Evolutionary conservation across 2,329 filamentous ascomycete species (phyloP), one percentile per base, ranked within the genome.

Genomic region (Gaeumannomyces sp.): DNA sequence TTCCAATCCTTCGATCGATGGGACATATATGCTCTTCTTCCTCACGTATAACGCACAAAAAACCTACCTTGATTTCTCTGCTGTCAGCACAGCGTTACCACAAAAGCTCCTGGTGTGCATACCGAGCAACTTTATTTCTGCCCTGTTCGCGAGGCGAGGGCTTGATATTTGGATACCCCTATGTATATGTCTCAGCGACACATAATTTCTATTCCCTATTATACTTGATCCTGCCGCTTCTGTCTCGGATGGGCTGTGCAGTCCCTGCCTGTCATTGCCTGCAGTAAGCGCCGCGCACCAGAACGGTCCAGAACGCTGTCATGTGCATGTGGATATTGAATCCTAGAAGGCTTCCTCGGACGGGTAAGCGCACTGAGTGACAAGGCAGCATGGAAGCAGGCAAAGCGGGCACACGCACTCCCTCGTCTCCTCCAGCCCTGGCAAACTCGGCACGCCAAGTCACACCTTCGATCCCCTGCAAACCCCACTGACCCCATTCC

Each of bases 201-300:
- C 45, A 53, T 53, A 53, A 53, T 53, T 53, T 53, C 45, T 53
- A 53, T 53, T 53, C 10, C 45, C 25, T 53, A n/a, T 53, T 53
- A 53, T 11, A n/a, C 6, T n/a, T n/a, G 11, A 19, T 22, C 19
- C 38, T 50, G 33, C 11, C 38, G 19, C 38, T 14, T 53, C 7
- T 53, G 7, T 11, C 45, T 10, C 8, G 7, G 19, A 3, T n/a
- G 6, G 6, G 22, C 45, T 53, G 45, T 53, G 45, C 45, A 8
- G 2, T n/a, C 22, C 19, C 22, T 53, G 45, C 45, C 22, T 53
- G 45, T 10, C 22, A 53, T 25, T n/a, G 8, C 19, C 22, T 53
- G 45, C 45, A 53, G n/a, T 25, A 7, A 45, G 19, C 19, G n/a
- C 7, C 8, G 6, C 45, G 22, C 22, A n/a, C 14, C 38, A 19